These are phyloP conservation scores for Fusarium lateritium DNA, from an alignment of 2,329 filamentous ascomycete genomes.

Conservation along the genomic window DNA sequence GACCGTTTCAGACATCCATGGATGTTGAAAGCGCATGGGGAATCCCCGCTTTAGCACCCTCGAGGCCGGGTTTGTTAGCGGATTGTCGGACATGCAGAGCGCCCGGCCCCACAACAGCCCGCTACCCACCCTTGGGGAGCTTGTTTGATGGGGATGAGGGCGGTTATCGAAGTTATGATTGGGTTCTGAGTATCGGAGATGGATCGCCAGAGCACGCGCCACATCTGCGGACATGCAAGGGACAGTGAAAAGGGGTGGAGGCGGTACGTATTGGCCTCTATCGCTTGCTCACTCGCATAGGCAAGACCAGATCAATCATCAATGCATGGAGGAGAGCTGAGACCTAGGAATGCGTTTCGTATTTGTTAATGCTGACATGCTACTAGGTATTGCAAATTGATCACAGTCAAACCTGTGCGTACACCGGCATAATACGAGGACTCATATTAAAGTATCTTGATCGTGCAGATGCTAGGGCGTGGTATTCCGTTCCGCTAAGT, in stretches of 20 bases:
- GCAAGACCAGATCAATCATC: constrained; percentile 27
- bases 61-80: constrained; percentile 12
- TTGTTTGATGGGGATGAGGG: constrained; percentile 47
- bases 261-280: constrained; percentile 22
- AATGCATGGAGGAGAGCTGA: constrained; percentile 17
- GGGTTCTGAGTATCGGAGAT: not conserved
- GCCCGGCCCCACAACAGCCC: constrained; percentile 21
- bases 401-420: constrained; percentile 9
- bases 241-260: constrained; percentile 19
- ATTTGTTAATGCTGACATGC: constrained; percentile 35
- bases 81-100: constrained; percentile 21
- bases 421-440: constrained; percentile 22
- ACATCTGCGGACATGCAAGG: constrained; percentile 32
- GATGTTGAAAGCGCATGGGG: constrained; percentile 25
- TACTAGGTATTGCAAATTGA: not conserved
- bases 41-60: constrained; percentile 13
- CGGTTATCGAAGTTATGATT: constrained; percentile 18
- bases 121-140: constrained; percentile 40
- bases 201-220: constrained; percentile 31
- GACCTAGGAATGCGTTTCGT: constrained; percentile 41
- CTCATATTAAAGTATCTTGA: constrained; percentile 25
- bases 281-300: not conserved
- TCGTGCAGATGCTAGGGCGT: constrained; percentile 1
- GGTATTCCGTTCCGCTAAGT: constrained; percentile 8
- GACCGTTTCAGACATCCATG: constrained; percentile 44